These are phyloP conservation scores for Dothistroma pini DNA, from an alignment of 2,329 filamentous ascomycete genomes.

Conservation along the genomic window DNA sequence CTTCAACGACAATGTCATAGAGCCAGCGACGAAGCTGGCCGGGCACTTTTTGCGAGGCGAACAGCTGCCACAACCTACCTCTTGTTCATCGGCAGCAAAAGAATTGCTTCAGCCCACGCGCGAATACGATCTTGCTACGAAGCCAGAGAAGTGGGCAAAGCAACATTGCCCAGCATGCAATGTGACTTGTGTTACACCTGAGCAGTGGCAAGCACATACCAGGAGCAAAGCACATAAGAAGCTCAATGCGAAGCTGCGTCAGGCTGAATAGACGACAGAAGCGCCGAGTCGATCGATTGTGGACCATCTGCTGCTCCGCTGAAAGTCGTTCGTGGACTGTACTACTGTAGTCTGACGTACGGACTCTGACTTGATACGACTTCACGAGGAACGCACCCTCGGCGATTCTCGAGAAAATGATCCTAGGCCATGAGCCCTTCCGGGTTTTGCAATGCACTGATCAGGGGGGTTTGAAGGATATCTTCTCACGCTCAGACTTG, in stretches of 20 bases:
- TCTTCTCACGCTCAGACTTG: too few relatives aligned
- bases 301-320: background rate
- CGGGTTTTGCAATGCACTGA: too few relatives aligned
- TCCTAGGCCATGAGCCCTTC: too few relatives aligned
- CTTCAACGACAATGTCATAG: constrained; percentile 63
- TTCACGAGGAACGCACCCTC: too few relatives aligned
- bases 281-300: background rate
- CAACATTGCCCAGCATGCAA: constrained; percentile 69
- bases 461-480: too few relatives aligned
- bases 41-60: constrained; percentile 59
- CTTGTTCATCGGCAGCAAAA: constrained; percentile 55
- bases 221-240: constrained; percentile 53
- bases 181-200: constrained; percentile 52
- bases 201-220: constrained; percentile 57
- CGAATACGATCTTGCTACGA: constrained; percentile 43
- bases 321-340: background rate
- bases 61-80: constrained; percentile 50
- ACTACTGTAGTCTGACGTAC: background rate
- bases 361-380: background rate
- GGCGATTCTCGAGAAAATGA: too few relatives aligned
- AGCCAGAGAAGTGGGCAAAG: constrained; percentile 47
- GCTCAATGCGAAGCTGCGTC: constrained; percentile 23
- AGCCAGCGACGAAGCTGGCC: constrained; percentile 61
- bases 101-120: constrained; percentile 58
- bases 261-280: background rate